phyloP scores from a whole-genome alignment of 179 eudicot species.

The Beta lomatogona region DNA sequence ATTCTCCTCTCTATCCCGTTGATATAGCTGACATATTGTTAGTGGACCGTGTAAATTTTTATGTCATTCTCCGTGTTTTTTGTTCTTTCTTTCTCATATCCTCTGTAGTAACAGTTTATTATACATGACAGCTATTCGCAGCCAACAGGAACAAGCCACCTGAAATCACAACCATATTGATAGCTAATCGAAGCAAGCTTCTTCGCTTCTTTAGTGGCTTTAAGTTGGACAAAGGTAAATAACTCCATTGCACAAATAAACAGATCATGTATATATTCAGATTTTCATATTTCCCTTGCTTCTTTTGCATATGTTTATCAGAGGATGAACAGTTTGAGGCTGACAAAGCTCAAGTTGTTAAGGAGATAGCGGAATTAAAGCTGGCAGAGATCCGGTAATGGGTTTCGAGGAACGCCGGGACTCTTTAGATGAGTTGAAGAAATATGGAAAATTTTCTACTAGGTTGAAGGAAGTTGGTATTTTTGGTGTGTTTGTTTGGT shows the following conservation, averaged over 20 bases:
- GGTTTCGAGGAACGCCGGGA: neutral
- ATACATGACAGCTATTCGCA: conserved; percentile 51
- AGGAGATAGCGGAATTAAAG: conserved; percentile 49
- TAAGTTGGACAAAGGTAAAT: conserved; percentile 56
- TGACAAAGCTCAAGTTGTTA: conserved; percentile 65
- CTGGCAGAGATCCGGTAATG: conserved; percentile 16
- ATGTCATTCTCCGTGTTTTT: neutral
- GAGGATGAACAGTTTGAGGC: conserved; percentile 66
- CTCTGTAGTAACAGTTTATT: neutral
- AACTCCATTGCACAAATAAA: neutral
- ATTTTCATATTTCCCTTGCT: neutral
- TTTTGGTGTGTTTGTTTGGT: neutral
- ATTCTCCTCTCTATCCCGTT: neutral
- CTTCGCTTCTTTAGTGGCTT: conserved; percentile 57
- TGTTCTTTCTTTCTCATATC: neutral
- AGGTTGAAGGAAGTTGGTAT: neutral
- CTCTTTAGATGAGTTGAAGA: neutral
- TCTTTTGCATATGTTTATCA: conserved; percentile 22
- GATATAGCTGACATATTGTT: neutral
- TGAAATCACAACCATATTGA: conserved; percentile 53
- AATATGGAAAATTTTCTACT: neutral
- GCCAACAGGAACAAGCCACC: conserved; percentile 65
- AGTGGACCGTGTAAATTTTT: neutral
- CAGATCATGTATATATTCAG: neutral
- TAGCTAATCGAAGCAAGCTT: conserved; percentile 60